Conservation (phyloP, 257 asterid species). For the Solanum virginianum region DNA sequence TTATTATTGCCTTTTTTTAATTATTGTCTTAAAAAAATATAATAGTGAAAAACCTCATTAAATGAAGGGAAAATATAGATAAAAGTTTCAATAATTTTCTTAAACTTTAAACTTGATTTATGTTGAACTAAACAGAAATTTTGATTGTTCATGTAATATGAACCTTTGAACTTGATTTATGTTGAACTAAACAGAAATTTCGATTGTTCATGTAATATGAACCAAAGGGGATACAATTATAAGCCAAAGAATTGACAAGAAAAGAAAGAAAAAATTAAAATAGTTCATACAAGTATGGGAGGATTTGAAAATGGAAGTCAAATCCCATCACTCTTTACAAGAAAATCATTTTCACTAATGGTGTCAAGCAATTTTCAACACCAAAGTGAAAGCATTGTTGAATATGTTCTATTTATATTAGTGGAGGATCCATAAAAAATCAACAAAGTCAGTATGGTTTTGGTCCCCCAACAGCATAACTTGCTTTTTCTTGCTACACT, state of each 20-base stretch:
- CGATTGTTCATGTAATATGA: too few relatives aligned
- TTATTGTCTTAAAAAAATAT: too few relatives aligned
- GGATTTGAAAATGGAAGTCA: slow-evolving; percentile 17
- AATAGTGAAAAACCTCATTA: too few relatives aligned
- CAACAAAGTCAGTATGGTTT: slow-evolving; percentile 8
- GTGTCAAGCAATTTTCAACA: slow-evolving; percentile 44
- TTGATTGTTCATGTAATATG: too few relatives aligned
- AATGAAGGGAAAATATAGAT: too few relatives aligned
- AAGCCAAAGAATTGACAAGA: neutral
- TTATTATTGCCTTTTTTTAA: too few relatives aligned
- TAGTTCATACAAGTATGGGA: neutral
- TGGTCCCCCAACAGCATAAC: slow-evolving; percentile 43
- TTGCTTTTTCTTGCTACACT: neutral
- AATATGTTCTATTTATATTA: slow-evolving; percentile 33
- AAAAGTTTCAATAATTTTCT: too few relatives aligned
- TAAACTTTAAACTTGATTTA: too few relatives aligned
- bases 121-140: too few relatives aligned
- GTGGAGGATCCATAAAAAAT: slow-evolving; percentile 38
- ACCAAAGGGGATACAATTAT: neutral
- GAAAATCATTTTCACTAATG: slow-evolving; percentile 31
- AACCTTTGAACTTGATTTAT: too few relatives aligned
- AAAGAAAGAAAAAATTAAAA: neutral
- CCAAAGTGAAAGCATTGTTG: slow-evolving; percentile 45
- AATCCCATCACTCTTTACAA: slow-evolving; percentile 32
- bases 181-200: too few relatives aligned